phyloP scores from a whole-genome alignment of 345 rosid genomes.

The Eucalyptus cloeziana region DNA sequence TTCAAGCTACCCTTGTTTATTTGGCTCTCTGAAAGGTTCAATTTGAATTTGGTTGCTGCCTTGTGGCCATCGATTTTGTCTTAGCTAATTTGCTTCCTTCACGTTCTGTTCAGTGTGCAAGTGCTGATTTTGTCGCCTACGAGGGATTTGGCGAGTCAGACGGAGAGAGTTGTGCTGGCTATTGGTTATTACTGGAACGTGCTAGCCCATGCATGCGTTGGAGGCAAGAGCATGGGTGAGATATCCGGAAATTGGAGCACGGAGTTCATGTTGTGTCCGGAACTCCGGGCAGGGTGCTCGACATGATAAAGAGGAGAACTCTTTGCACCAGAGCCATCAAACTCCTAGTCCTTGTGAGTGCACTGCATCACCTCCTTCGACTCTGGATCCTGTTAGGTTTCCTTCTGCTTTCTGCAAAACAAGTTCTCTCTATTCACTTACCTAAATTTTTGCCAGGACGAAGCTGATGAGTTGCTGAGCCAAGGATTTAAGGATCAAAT shows the following conservation, averaged over 20 bases:
- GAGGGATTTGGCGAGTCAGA: slow-evolving; percentile 88
- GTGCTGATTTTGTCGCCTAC: slow-evolving; percentile 91
- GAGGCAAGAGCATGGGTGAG: slow-evolving; percentile 96
- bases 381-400: no score
- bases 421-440: not conserved
- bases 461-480: no score
- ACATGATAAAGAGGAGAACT: slow-evolving; percentile 95
- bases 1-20: not conserved
- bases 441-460: no score
- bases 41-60: not conserved
- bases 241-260: slow-evolving; percentile 54
- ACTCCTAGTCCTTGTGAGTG: slow-evolving; percentile 21
- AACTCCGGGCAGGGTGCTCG: slow-evolving; percentile 97
- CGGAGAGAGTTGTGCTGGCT: slow-evolving; percentile 69
- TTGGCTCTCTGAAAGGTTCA: not conserved
- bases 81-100: not conserved
- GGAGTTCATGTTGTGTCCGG: slow-evolving; percentile 84
- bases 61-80: not conserved
- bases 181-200: slow-evolving; percentile 27
- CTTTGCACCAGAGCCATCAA: slow-evolving; percentile 61
- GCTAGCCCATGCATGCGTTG: slow-evolving; percentile 77
- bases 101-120: slow-evolving; percentile 48
- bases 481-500: no score
- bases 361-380: not conserved
- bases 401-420: no score